Conservation (phyloP, 2,329 filamentous ascomycete genomes). For the Berkeleyomyces rouxiae region DNA sequence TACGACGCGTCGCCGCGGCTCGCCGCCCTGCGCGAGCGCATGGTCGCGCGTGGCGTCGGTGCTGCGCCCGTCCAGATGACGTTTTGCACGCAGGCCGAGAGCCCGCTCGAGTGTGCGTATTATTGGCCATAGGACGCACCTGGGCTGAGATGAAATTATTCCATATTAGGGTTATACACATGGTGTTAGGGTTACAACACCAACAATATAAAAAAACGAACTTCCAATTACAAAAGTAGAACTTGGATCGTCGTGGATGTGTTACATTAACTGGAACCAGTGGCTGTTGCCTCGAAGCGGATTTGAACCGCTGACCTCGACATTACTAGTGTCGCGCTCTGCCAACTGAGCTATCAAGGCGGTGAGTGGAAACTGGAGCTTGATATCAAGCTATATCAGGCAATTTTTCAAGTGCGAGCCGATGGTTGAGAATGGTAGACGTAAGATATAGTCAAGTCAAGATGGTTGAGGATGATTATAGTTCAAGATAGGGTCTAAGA, state of each 20-base stretch:
- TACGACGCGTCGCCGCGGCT: slow-evolving; percentile 52
- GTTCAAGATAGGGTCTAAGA: no score
- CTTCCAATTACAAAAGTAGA: background rate
- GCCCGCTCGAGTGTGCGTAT: slow-evolving; percentile 14
- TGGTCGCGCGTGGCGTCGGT: slow-evolving; percentile 50
- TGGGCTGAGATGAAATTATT: background rate
- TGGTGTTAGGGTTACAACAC: background rate
- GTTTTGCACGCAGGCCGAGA: slow-evolving; percentile 49
- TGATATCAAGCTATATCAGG: background rate
- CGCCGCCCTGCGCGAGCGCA: slow-evolving; percentile 58
- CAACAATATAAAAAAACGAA: background rate
- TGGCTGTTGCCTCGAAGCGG: background rate
- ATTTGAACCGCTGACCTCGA: background rate
- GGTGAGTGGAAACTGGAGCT: background rate
- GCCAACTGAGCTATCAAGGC: background rate
- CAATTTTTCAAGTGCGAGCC: background rate
- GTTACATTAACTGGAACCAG: background rate
- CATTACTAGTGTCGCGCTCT: slow-evolving; percentile 2
- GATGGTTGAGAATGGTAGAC: no score
- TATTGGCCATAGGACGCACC: background rate
- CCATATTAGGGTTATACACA: background rate
- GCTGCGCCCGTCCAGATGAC: slow-evolving; percentile 54
- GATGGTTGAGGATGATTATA: no score
- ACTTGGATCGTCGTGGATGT: no score
- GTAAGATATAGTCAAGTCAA: no score